These are phyloP conservation scores for Cercophora scortea DNA, from an alignment of 495 filamentous ascomycete species.

Conservation along the genomic window DNA sequence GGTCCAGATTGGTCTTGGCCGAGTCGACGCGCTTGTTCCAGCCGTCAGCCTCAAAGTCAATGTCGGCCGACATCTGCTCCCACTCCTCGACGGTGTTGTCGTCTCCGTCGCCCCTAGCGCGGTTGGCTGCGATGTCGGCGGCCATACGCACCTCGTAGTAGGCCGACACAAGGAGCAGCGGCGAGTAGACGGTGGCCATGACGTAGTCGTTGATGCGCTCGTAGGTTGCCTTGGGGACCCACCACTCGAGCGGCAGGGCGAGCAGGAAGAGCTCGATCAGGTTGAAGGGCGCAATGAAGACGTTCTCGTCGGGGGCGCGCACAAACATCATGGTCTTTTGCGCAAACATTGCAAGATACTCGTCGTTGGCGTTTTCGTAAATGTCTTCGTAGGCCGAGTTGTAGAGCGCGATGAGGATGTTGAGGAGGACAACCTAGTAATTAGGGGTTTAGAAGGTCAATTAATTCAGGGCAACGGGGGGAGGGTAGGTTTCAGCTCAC, in stretches of 20 bases:
- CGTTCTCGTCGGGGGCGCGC: constrained; percentile 93
- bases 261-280: constrained; percentile 79
- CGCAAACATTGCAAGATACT: constrained; percentile 84
- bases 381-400: constrained; percentile 96
- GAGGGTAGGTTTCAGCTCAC: constrained; percentile 24
- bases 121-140: constrained; percentile 57
- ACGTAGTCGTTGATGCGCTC: constrained; percentile 75
- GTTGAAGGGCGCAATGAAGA: constrained; percentile 94
- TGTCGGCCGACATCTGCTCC: constrained; percentile 67
- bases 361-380: constrained; percentile 86
- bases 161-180: constrained; percentile 72
- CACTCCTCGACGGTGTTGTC: constrained; percentile 87
- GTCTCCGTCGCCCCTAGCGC: constrained; percentile 75
- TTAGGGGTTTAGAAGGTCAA: neutral
- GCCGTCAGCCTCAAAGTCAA: constrained; percentile 71
- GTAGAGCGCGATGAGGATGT: constrained; percentile 93
- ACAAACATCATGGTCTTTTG: constrained; percentile 95
- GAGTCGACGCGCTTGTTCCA: constrained; percentile 70
- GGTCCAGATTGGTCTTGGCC: constrained; percentile 70
- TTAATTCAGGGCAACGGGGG: neutral
- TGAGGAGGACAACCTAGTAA: constrained; percentile 59
- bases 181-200: constrained; percentile 82
- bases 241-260: constrained; percentile 88
- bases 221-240: constrained; percentile 63
- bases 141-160: constrained; percentile 67